These are phyloP conservation scores for Xerophyta viscosa DNA, from an alignment of 106 monocot species.

Conservation along the genomic window DNA sequence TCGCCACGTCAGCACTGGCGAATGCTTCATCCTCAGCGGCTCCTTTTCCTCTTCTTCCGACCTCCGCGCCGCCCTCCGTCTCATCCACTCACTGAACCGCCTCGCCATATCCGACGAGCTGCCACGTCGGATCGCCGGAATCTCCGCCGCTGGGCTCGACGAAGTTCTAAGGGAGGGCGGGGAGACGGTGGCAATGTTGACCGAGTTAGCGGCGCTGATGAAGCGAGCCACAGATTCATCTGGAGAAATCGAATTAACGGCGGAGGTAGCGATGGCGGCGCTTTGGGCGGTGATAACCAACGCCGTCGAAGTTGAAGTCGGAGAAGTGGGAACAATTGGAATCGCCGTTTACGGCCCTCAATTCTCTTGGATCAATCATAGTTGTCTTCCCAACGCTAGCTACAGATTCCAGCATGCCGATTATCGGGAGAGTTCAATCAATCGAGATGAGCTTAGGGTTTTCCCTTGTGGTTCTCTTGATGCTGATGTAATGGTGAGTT, in stretches of 20 bases:
- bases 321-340: constrained; percentile 29
- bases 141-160: constrained; percentile 20
- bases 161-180: constrained; percentile 21
- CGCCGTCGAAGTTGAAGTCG: constrained; percentile 72
- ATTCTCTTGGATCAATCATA: constrained; percentile 94
- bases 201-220: constrained; percentile 43
- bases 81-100: too few relatives aligned
- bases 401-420: constrained; percentile 42
- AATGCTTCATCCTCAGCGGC: constrained; percentile 41
- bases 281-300: constrained; percentile 61
- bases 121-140: constrained; percentile 35
- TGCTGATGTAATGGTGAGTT: constrained; percentile 9
- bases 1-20: constrained; percentile 37
- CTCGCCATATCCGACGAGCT: not conserved
- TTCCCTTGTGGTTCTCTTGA: constrained; percentile 18
- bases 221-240: constrained; percentile 9
- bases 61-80: constrained; percentile 61
- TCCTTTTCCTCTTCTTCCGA: constrained; percentile 17
- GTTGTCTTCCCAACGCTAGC: constrained; percentile 75
- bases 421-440: not conserved
- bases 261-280: constrained; percentile 42
- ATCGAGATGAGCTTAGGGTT: constrained; percentile 8
- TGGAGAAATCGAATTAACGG: not conserved
- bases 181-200: constrained; percentile 30
- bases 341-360: constrained; percentile 54